These are phyloP conservation scores for Aspergillus alliaceus DNA, from an alignment of 2,329 filamentous ascomycete species.

Conservation along the genomic window DNA sequence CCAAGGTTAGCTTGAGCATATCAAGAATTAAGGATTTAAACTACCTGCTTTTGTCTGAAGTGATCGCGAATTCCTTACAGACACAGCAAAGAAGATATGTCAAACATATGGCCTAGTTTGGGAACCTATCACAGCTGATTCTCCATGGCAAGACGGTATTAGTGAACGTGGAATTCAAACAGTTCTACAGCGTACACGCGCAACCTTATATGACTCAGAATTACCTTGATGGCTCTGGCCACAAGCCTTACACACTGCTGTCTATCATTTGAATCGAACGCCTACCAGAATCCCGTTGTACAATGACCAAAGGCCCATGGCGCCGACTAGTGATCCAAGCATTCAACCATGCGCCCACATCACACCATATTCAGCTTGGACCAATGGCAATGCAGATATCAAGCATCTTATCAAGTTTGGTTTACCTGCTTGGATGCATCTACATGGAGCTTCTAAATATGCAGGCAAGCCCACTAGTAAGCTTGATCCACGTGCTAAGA, in stretches of 20 bases:
- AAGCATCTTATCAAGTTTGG: neutral
- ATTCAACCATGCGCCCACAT: neutral
- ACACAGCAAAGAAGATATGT: too few species aligned
- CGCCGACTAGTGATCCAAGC: neutral
- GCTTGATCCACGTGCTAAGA: neutral
- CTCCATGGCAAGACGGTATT: too few species aligned
- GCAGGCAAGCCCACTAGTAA: neutral
- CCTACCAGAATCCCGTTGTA: neutral
- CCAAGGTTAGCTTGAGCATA: too few species aligned
- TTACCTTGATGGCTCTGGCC: neutral
- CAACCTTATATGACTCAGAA: neutral
- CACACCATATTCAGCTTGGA: neutral
- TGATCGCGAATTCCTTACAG: too few species aligned
- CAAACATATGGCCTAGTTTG: too few species aligned
- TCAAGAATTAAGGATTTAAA: too few species aligned
- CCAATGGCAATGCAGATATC: neutral
- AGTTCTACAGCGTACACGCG: neutral
- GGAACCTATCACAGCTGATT: too few species aligned
- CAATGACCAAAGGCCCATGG: neutral
- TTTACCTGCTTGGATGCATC: neutral
- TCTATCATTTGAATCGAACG: neutral
- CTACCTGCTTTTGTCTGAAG: too few species aligned
- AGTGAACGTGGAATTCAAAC: too few species aligned
- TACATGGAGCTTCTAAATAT: neutral
- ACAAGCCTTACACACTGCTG: neutral